phyloP scores from a whole-genome alignment of 2,329 filamentous ascomycete genomes.

The Neoarthrinium moseri region DNA sequence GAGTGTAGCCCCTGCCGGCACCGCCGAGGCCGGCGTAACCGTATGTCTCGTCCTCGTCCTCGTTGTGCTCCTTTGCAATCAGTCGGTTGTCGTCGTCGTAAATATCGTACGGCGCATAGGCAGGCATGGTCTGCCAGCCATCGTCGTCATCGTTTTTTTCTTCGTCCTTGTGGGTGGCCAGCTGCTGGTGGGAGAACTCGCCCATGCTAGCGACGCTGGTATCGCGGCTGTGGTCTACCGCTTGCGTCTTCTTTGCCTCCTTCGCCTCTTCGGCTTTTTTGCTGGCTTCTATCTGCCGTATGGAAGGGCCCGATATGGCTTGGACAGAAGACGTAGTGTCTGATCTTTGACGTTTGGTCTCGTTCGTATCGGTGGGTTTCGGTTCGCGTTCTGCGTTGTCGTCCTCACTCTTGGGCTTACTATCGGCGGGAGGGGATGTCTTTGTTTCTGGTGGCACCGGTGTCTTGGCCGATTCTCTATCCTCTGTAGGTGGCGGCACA shows the following conservation, averaged over 20 bases:
- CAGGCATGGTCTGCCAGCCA: slow-evolving; percentile 91
- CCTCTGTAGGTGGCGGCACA: slow-evolving; percentile 5
- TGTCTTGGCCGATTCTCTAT: slow-evolving; percentile 21
- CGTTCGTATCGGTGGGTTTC: not conserved
- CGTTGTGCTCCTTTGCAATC: slow-evolving; percentile 75
- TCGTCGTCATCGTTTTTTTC: slow-evolving; percentile 61
- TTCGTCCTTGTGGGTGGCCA: slow-evolving; percentile 57
- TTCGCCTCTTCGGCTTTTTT: slow-evolving; percentile 21
- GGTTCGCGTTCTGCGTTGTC: slow-evolving; percentile 5
- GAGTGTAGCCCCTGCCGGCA: slow-evolving; percentile 91
- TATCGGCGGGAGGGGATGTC: not conserved
- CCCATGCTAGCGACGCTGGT: slow-evolving; percentile 53
- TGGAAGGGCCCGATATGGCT: slow-evolving; percentile 28
- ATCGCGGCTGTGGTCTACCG: slow-evolving; percentile 34
- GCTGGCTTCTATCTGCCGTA: slow-evolving; percentile 26
- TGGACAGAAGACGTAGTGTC: slow-evolving; percentile 14
- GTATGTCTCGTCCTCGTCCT: slow-evolving; percentile 64
- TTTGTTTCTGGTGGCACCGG: slow-evolving; percentile 19
- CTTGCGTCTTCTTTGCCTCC: slow-evolving; percentile 17
- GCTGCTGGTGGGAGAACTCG: slow-evolving; percentile 88
- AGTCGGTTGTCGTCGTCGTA: slow-evolving; percentile 93
- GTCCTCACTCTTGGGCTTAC: slow-evolving; percentile 6
- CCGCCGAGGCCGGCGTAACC: slow-evolving; percentile 79
- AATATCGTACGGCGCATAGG: slow-evolving; percentile 88
- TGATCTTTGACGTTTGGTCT: slow-evolving; percentile 17